phyloP scores from a whole-genome alignment of 2,329 filamentous ascomycete species.

The Clonostachys solani region DNA sequence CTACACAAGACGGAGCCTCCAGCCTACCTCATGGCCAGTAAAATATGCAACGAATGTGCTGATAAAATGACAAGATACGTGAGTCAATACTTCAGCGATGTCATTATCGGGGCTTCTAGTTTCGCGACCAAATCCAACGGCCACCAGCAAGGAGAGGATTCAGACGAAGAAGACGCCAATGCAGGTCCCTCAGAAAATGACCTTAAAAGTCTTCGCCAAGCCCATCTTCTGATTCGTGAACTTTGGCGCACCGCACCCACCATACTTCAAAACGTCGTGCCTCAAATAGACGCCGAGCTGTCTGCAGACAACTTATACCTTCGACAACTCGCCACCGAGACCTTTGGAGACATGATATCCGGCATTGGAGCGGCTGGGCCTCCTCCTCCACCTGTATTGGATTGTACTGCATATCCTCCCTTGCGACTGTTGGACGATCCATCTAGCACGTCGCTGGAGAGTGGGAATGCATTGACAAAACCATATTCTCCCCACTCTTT shows the following conservation, averaged over 20 bases:
- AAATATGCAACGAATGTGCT: conserved; percentile 81
- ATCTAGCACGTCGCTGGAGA: conserved; percentile 30
- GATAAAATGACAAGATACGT: conserved; percentile 96
- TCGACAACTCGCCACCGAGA: conserved; percentile 85
- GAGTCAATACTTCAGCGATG: conserved; percentile 94
- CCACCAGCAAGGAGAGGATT: conserved; percentile 54
- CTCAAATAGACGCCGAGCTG: conserved; percentile 88
- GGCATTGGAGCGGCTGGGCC: conserved; percentile 90
- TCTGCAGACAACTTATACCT: conserved; percentile 85
- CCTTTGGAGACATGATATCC: conserved; percentile 89
- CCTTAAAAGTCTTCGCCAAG: conserved; percentile 82
- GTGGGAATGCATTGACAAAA: conserved; percentile 64
- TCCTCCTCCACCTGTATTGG: conserved; percentile 66
- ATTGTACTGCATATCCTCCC: conserved; percentile 83
- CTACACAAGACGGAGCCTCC: conserved; percentile 84
- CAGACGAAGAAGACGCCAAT: conserved; percentile 56
- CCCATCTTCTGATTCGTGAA: conserved; percentile 84
- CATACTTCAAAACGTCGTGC: conserved; percentile 88
- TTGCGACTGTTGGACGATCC: conserved; percentile 57
- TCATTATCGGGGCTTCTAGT: conserved; percentile 82
- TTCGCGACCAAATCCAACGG: conserved; percentile 52
- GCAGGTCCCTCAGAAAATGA: conserved; percentile 75
- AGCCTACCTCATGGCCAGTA: conserved; percentile 95
- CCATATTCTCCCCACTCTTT: conserved; percentile 89
- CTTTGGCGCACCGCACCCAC: conserved; percentile 88